Evolutionary conservation across 164 flowering plant species (phyloP).

Genomic region (Tetrastigma voinierianum): DNA sequence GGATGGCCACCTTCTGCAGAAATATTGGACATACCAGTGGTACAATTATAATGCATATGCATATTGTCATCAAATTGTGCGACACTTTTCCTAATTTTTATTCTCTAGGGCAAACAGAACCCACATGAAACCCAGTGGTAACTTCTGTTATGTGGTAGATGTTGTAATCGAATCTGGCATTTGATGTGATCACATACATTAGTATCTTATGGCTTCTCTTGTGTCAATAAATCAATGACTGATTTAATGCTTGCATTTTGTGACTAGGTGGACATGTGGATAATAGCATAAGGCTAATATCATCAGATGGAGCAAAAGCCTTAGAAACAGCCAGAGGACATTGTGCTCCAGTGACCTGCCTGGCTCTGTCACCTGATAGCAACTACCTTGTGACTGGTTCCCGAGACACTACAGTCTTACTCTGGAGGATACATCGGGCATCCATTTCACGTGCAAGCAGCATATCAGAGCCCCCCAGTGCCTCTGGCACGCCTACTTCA

Average conservation of each 20-base stretch:
- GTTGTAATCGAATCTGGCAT: not conserved
- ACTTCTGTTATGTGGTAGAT: not conserved
- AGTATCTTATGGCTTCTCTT: not conserved
- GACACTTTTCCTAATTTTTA: too few relatives aligned
- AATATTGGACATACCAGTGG: too few relatives aligned
- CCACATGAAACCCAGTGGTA: not conserved
- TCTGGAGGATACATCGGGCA: slow-evolving; percentile 79
- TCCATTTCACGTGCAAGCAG: slow-evolving; percentile 39
- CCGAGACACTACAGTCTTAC: slow-evolving; percentile 76
- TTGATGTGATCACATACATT: not conserved
- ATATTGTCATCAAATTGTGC: too few relatives aligned
- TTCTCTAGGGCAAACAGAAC: too few relatives aligned
- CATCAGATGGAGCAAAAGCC: slow-evolving; percentile 93
- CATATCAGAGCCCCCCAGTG: slow-evolving; percentile 49
- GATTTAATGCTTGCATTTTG: not conserved
- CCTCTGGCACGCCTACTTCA: slow-evolving; percentile 44
- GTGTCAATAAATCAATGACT: not conserved
- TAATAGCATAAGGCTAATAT: slow-evolving; percentile 76
- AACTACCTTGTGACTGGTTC: slow-evolving; percentile 90
- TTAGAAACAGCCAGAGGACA: slow-evolving; percentile 85
- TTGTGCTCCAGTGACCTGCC: slow-evolving; percentile 94
- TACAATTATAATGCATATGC: too few relatives aligned
- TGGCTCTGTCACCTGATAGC: slow-evolving; percentile 80
- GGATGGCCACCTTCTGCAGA: too few relatives aligned
- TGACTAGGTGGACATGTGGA: slow-evolving; percentile 90